Evolutionary conservation across 2,329 filamentous ascomycete genomes (phyloP), one percentile per base, ranked within the genome.

Genomic region (Aspergillus amoenus): DNA sequence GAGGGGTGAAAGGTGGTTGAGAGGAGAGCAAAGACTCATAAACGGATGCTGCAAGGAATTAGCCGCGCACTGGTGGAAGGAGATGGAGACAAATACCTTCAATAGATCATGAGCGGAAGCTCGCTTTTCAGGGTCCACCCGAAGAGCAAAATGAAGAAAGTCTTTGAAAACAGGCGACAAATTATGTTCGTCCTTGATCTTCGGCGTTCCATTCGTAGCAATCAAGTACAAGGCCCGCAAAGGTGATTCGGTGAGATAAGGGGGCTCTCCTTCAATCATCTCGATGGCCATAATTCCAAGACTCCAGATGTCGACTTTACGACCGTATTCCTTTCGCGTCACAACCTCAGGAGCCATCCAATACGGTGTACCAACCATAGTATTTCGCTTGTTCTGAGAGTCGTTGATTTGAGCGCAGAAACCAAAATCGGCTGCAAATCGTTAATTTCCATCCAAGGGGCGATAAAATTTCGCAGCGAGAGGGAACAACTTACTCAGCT

Each of bases 271-370:
- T 78, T 97, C 94, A 64, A 99, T 96, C 94, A 99, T 99, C 76
- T 99, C 94, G 69, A 99, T 97, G 7, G 94, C 92, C 94, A 99
- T 97, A 78, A 99, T 99, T 58, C 94, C 94, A 44, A 99, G 80
- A 58, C 91, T 96, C 94, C 94, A 99, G 66, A 99, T 97, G 71
- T 99, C 94, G 54, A 99, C 93, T 76, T 97, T 99, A 61, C 93
- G 89, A 64, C 94, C 94, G 76, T 99, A 99, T 77, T 97, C 94
- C 75, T 97, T 97, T 42, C 93, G 84, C 6, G 92, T 97, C 27
- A 99, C 94, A 21, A 99, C 93, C 76, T 99, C 94, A 3, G 94
- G 94, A 1, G 94, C 94, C 94, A 99, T 99, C 94, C 94, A 99
- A 76, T 99, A 99, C 2, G 94, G 94, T 7, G 94, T 97, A 53